These are phyloP conservation scores for Tephrocybe sp. DNA, from an alignment of 768 basidiomycete species.

Conservation along the genomic window DNA sequence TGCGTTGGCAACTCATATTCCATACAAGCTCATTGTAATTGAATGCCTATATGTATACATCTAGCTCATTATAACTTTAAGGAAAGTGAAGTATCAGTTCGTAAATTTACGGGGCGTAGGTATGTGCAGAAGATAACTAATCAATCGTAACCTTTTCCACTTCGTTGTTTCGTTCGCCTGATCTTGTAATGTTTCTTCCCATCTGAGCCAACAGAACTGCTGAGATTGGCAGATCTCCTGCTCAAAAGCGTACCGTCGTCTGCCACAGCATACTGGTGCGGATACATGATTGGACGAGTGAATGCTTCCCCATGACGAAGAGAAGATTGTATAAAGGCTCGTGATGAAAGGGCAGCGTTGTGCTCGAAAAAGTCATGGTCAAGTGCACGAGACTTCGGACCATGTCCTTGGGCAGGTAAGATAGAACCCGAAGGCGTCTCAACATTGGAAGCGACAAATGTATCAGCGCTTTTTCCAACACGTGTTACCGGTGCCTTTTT, in stretches of 20 bases:
- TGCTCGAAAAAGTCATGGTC: constrained; percentile 84
- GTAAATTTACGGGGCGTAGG: too few relatives aligned
- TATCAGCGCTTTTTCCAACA: constrained; percentile 82
- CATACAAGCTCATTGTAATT: too few relatives aligned
- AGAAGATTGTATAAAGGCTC: constrained; percentile 65
- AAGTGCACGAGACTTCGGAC: constrained; percentile 64
- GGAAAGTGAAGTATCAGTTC: too few relatives aligned
- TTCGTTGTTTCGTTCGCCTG: constrained; percentile 84
- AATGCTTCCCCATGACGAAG: constrained; percentile 58
- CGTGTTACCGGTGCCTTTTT: constrained; percentile 89
- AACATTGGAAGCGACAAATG: constrained; percentile 60
- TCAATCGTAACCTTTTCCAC: constrained; percentile 88
- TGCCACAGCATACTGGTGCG: constrained; percentile 81
- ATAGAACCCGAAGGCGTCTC: constrained; percentile 21
- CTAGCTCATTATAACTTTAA: too few relatives aligned
- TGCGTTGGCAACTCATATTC: neutral
- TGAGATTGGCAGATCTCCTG: too few relatives aligned
- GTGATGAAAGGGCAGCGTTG: constrained; percentile 46
- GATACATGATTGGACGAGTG: constrained; percentile 66
- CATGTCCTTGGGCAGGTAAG: constrained; percentile 32
- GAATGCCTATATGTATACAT: too few relatives aligned
- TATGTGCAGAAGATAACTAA: neutral
- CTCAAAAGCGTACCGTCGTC: constrained; percentile 73
- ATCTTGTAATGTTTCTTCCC: constrained; percentile 88
- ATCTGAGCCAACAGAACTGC: constrained; percentile 45